phyloP scores from a whole-genome alignment of 768 basidiomycete genomes.

The Pulveroboletus sp. region DNA sequence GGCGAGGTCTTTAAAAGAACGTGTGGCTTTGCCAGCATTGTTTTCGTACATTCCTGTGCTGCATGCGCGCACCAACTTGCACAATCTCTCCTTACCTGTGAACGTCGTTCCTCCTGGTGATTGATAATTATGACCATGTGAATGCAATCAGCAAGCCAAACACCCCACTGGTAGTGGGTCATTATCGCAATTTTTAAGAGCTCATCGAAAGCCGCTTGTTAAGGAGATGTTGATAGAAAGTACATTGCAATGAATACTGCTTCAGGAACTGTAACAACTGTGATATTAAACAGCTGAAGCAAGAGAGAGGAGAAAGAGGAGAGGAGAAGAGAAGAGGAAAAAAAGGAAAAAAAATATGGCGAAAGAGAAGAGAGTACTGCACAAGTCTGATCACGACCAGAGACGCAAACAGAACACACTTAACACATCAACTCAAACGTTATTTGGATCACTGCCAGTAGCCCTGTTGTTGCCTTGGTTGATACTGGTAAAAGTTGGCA shows the following conservation, averaged over 20 bases:
- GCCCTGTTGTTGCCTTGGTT: constrained; percentile 60
- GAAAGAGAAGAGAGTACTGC: constrained; percentile 5
- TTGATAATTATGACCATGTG: neutral
- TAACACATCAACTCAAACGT: constrained; percentile 9
- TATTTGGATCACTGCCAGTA: constrained; percentile 40
- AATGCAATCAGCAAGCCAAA: neutral
- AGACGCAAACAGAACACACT: neutral
- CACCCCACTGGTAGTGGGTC: too few species aligned
- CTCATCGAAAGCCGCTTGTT: constrained; percentile 11
- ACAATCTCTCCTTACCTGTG: neutral
- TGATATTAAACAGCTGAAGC: constrained; percentile 30
- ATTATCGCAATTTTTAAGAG: neutral
- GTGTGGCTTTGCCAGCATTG: neutral
- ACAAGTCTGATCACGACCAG: constrained; percentile 4
- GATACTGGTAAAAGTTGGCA: constrained; percentile 68
- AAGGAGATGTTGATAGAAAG: constrained; percentile 24
- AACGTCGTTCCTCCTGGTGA: too few species aligned
- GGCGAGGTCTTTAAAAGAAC: neutral
- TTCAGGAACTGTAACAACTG: constrained; percentile 22
- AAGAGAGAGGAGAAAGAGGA: constrained; percentile 10
- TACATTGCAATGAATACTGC: constrained; percentile 28
- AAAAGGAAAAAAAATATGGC: neutral
- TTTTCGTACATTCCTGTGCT: neutral
- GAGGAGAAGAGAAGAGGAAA: constrained; percentile 4
- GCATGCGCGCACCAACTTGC: neutral